Base-by-base conservation (phyloP, 2,329 filamentous ascomycete species). In the Blastomyces parvus region DNA sequence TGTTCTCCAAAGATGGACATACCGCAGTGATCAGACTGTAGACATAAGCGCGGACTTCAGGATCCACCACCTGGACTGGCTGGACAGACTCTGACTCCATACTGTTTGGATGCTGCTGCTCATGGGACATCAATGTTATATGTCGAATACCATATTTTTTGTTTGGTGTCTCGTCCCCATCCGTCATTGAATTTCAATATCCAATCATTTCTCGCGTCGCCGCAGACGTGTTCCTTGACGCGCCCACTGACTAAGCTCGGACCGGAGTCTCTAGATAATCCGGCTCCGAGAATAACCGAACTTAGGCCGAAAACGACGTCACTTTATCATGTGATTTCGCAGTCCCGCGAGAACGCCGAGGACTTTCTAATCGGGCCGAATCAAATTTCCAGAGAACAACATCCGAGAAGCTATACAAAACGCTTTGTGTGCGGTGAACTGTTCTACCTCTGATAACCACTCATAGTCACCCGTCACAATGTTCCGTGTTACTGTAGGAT, bases 11-110 rank as follows among this genome's bases (percentile, higher is more conserved):
- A 42, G 53, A n/a, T 17, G 30, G 65, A 83, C 88, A 73, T 82
- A 95, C 92, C 66, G 94, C 94, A 72, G 92, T 93, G 67, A 96
- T 89, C 40, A 99, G 86, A 79, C 90, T 96, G 78, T 90, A 93
- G 72, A 99, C 87, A 77, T 97, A 90, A 36, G 92, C 91, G 73
- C 92, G 88, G 71, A 97, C 91, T 79, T 96, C 90, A 52, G 91
- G 90, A 74, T 97, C 91, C 63, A 97, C 89, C 64, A 88, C 81
- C 68, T 79, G 73, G 63, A 79, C 77, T 61, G 74, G 67, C 60
- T 76, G 71, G 61, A 73, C 73, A 46, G 71, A 69, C 64, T 78
- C 76, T 63, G 75, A 71, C 63, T 79, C 77, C 77, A 79, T 79
- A 55, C 50, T 30, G 50, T 5, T 59, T 57, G 66, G 64, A 38